Percentiles rank a stretch among this genome's conserved stretches.
Conservation (phyloP, 1,139 yeast genomes). For the Nadsonia commutata region DNA sequence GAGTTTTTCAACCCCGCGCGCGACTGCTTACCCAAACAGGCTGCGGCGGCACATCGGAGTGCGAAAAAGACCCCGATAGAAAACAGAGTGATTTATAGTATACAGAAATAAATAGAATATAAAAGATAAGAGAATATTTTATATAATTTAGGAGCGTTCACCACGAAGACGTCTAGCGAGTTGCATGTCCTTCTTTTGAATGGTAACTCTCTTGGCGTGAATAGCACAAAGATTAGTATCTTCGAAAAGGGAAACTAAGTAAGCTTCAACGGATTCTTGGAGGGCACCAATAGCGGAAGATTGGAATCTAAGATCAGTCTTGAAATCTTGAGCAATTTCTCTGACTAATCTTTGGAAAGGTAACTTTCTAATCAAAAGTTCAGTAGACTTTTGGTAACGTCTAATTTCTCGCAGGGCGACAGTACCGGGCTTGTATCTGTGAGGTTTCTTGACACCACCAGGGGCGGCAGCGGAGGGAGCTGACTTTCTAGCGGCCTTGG, state of each 20-base stretch:
- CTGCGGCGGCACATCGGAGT: too few relatives aligned
- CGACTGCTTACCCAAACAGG: too few relatives aligned
- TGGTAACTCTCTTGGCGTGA: constrained; percentile 98
- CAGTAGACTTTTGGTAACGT: constrained; percentile 98
- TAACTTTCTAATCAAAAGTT: constrained; percentile 88
- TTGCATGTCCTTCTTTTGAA: constrained; percentile 98
- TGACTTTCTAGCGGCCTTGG: constrained; percentile 98
- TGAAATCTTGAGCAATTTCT: constrained; percentile 96
- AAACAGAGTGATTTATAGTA: too few relatives aligned
- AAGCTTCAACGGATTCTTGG: constrained; percentile 98
- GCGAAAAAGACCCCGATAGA: too few relatives aligned
- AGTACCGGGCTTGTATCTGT: constrained; percentile 99
- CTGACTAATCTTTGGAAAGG: constrained; percentile 98
- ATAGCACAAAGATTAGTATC: constrained; percentile 98
- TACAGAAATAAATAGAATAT: too few relatives aligned
- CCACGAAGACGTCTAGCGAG: constrained; percentile 99
- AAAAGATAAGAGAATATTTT: too few relatives aligned
- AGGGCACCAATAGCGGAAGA: constrained; percentile 98
- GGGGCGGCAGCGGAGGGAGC: constrained; percentile 63
- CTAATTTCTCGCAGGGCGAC: constrained; percentile 98
- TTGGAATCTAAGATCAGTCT: constrained; percentile 96
- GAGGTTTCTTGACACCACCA: constrained; percentile 99
- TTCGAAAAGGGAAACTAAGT: constrained; percentile 79
- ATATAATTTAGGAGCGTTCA: constrained; percentile 26
- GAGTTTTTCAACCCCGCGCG: too few relatives aligned